These are phyloP conservation scores for Cucurbita pepo DNA, from an alignment of 306 rosid species.

Conservation along the genomic window DNA sequence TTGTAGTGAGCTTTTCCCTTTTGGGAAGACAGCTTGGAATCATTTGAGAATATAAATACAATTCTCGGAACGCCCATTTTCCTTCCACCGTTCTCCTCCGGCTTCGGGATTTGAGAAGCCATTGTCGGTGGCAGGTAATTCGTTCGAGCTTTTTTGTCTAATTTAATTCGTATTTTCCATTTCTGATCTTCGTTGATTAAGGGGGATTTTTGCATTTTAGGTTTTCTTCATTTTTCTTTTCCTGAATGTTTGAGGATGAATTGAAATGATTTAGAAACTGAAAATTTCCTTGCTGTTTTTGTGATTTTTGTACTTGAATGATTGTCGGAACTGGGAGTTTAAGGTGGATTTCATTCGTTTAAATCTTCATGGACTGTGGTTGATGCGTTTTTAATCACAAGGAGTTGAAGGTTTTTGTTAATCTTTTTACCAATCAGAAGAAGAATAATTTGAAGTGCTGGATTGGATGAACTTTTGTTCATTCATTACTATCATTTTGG, in stretches of 20 bases:
- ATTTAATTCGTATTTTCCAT: background rate
- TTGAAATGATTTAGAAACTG: background rate
- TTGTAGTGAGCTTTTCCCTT: background rate
- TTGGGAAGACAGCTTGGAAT: background rate
- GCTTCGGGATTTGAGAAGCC: background rate
- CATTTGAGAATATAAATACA: background rate
- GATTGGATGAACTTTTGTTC: background rate
- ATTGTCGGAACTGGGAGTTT: background rate
- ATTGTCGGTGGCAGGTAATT: background rate
- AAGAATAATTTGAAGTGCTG: background rate
- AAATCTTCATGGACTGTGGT: background rate
- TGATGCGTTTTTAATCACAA: background rate
- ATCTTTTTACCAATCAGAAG: background rate
- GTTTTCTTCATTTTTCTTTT: background rate
- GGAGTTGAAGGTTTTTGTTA: background rate
- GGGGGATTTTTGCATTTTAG: background rate
- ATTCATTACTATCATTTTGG: background rate
- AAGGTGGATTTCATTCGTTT: background rate
- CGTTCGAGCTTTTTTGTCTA: background rate
- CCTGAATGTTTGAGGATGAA: background rate
- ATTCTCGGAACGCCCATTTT: background rate
- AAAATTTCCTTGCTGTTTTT: background rate
- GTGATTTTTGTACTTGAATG: background rate
- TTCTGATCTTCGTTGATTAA: background rate
- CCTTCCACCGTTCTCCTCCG: background rate